Evolutionary conservation across 75 land plant species (phyloP), one percentile per base, ranked within the genome.

Genomic region (Ceratopteris richardii): DNA sequence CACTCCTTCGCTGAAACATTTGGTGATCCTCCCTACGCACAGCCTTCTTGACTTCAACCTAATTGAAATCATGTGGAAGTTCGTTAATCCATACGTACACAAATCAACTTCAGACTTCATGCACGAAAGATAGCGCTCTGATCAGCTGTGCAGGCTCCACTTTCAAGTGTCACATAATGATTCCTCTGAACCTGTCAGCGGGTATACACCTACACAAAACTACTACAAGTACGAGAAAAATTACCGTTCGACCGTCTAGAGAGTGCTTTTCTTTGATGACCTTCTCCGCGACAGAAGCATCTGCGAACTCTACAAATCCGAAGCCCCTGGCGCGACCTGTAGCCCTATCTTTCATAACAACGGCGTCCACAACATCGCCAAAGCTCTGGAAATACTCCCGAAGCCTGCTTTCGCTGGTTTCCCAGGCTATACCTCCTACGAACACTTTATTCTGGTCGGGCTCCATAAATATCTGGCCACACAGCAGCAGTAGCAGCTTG

Each of bases 371-470:
- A 19, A 88, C 93, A 24, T 88, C 89, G 5, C 93, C 93, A 51
- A 76, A 88, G 19, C 31, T 57, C 55, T 47, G 37, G 65, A 88
- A 88, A 44, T 88, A 69, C 42, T 88, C 93, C 19, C 46, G 71
- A 21, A 88, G 76, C 64, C 64, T 82, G 30, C 79, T 82, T 69
- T 85, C 93, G 17, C 69, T 59, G 16, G 93, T 88, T 71, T 88
- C 93, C 93, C 90, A 88, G 12, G 93, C 74, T n/a, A 88, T 88
- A 12, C 93, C 93, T 9, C 93, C 93, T n/a, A 88, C 72, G 65
- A 88, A 88, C 0, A 88, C 76, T 85, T 88, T 88, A 1, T 85
- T 89, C 53, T 79, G 77, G 52, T 88, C 93, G 11, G 88, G 77
- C 51, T 86, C 87, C 90, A 86, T 80, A 23, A 1, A 11, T 26